phyloP scores from a whole-genome alignment of 768 basidiomycete species.

The Gymnopilus dilepis region DNA sequence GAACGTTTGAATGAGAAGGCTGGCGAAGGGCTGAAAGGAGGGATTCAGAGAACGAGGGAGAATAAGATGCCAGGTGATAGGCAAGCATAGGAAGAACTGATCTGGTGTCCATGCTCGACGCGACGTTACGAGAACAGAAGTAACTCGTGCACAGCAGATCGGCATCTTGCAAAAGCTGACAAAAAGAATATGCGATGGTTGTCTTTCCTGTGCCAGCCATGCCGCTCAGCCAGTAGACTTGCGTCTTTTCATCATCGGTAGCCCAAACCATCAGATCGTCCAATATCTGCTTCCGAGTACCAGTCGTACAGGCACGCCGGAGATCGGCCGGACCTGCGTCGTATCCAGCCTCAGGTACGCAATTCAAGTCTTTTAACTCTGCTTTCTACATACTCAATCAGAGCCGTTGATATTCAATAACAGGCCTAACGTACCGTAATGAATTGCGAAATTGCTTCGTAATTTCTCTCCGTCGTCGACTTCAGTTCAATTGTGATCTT shows the following conservation, averaged over 20 bases:
- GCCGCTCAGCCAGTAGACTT: slow-evolving; percentile 35
- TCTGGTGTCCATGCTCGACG: background rate
- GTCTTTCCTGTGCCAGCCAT: slow-evolving; percentile 31
- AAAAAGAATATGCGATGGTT: slow-evolving; percentile 27
- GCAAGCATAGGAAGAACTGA: slow-evolving; percentile 11
- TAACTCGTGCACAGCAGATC: slow-evolving; percentile 46
- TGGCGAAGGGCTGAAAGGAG: background rate
- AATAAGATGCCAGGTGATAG: slow-evolving; percentile 3
- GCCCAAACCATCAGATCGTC: background rate
- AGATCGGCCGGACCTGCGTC: background rate
- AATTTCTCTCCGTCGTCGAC: background rate
- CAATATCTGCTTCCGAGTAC: background rate
- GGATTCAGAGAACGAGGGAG: background rate
- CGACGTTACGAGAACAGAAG: slow-evolving; percentile 18
- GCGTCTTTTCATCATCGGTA: background rate
- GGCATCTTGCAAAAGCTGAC: slow-evolving; percentile 39
- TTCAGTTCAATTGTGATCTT: background rate
- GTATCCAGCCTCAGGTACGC: background rate
- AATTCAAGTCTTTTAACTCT: background rate
- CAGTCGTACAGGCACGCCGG: background rate
- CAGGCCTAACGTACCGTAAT: background rate
- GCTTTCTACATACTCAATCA: background rate
- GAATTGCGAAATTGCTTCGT: background rate
- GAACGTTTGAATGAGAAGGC: background rate
- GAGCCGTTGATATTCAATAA: background rate